Percentiles rank a stretch among this genome's conserved stretches.
Conservation (phyloP, 345 rosid genomes). For the Citrus glauca region DNA sequence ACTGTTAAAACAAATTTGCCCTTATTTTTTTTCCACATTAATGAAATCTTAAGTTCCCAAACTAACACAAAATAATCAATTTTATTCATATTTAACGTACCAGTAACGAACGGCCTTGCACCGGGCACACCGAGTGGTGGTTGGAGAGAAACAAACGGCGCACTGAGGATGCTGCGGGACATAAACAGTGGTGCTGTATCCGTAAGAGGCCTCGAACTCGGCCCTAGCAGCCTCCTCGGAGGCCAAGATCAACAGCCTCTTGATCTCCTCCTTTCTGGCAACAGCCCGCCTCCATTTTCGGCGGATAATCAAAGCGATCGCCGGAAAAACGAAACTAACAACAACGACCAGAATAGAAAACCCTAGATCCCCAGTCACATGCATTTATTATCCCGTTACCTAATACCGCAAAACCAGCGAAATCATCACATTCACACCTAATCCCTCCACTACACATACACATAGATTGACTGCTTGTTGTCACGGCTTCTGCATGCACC, state of each 20-base stretch:
- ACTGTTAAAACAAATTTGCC: not conserved
- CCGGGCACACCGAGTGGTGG: conserved; percentile 77
- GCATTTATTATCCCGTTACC: conserved; percentile 81
- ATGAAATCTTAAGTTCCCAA: not conserved
- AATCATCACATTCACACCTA: conserved; percentile 26
- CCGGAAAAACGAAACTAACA: conserved; percentile 43
- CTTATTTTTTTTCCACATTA: too few species aligned
- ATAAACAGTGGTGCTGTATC: conserved; percentile 35
- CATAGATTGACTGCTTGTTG: conserved; percentile 40
- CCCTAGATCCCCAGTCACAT: conserved; percentile 79
- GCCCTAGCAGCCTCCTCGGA: conserved; percentile 85
- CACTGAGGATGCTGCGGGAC: conserved; percentile 46
- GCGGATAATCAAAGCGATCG: conserved; percentile 42
- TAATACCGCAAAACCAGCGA: conserved; percentile 37
- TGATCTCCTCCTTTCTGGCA: conserved; percentile 69
- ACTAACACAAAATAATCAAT: not conserved
- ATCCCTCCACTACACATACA: conserved; percentile 27
- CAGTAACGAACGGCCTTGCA: conserved; percentile 93
- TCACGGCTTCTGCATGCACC: conserved; percentile 26
- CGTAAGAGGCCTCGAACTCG: conserved; percentile 64
- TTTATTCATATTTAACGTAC: conserved; percentile 34
- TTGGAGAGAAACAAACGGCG: conserved; percentile 68
- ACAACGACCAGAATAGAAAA: conserved; percentile 66
- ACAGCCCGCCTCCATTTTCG: conserved; percentile 66
- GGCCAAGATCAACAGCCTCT: conserved; percentile 67